Conservation (phyloP, 2,329 filamentous ascomycete species). For the Exophiala aquamarina region DNA sequence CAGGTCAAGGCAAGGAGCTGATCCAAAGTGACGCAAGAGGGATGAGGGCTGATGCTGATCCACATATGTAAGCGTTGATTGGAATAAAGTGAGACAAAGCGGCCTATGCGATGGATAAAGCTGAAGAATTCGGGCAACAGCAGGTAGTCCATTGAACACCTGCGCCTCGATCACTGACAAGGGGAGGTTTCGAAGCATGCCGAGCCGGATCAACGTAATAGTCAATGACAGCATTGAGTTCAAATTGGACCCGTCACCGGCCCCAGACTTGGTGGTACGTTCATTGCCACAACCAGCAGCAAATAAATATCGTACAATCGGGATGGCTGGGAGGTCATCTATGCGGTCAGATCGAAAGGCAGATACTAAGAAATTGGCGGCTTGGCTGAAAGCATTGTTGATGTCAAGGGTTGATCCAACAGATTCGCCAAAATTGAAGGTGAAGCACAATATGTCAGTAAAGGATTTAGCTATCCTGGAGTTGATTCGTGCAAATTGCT, state of each 20-base stretch:
- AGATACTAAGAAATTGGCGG: constrained; percentile 73
- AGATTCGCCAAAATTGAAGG: constrained; percentile 71
- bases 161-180: constrained; percentile 71
- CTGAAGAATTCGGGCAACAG: constrained; percentile 17
- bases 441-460: constrained; percentile 68
- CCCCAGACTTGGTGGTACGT: constrained; percentile 52
- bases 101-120: not conserved
- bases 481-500: constrained; percentile 69
- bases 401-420: constrained; percentile 49
- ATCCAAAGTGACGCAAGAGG: constrained; percentile 82
- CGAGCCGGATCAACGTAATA: constrained; percentile 68
- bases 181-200: constrained; percentile 62
- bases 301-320: constrained; percentile 70
- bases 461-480: constrained; percentile 68
- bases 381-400: constrained; percentile 65
- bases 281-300: constrained; percentile 52
- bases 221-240: constrained; percentile 65
- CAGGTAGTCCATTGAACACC: constrained; percentile 70
- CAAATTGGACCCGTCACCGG: constrained; percentile 48
- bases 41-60: constrained; percentile 19
- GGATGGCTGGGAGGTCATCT: constrained; percentile 72
- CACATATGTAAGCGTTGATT: constrained; percentile 10
- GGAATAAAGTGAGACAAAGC: constrained; percentile 13
- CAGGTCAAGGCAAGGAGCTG: constrained; percentile 80
- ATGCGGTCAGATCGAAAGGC: constrained; percentile 71